Percentiles rank a stretch among this genome's conserved stretches.
Conservation (phyloP, 352 stramenopile species). For the Phytophthora gonapodyides region DNA sequence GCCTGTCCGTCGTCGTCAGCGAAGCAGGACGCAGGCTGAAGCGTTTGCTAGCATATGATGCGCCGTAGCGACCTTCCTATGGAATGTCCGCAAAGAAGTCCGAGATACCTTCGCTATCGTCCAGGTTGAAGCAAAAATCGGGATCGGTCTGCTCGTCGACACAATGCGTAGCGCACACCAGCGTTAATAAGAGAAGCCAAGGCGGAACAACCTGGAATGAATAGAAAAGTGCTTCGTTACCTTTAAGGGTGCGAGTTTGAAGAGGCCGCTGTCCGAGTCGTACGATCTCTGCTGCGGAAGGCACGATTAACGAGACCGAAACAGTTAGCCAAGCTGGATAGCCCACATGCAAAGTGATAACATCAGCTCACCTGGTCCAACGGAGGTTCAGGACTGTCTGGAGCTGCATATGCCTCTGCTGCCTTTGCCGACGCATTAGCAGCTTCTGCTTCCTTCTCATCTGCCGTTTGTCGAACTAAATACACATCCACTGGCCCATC, state of each 20-base stretch:
- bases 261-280: slow-evolving; percentile 81
- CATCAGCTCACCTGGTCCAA: slow-evolving; percentile 57
- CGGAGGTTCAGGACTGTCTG: slow-evolving; percentile 43
- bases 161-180: slow-evolving; percentile 2
- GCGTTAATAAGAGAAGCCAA: slow-evolving; percentile 12
- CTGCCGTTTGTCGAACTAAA: slow-evolving; percentile 72
- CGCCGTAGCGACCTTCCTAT: slow-evolving; percentile 31
- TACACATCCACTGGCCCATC: slow-evolving; percentile 92
- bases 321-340: neutral
- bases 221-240: slow-evolving; percentile 36
- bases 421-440: slow-evolving; percentile 23
- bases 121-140: slow-evolving; percentile 90
- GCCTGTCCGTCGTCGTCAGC: slow-evolving; percentile 10
- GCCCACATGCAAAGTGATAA: neutral
- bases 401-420: slow-evolving; percentile 21
- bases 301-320: slow-evolving; percentile 6
- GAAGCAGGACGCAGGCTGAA: slow-evolving; percentile 10
- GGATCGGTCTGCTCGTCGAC: slow-evolving; percentile 66
- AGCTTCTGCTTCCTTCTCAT: slow-evolving; percentile 47
- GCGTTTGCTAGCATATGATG: slow-evolving; percentile 15
- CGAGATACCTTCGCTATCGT: slow-evolving; percentile 86
- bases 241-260: slow-evolving; percentile 87
- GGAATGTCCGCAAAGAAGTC: slow-evolving; percentile 87
- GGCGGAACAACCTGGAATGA: neutral
- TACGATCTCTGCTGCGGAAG: slow-evolving; percentile 68